Base-by-base conservation (phyloP, 371 early-diverging fungal species). In the Saksenaea vasiformis region DNA sequence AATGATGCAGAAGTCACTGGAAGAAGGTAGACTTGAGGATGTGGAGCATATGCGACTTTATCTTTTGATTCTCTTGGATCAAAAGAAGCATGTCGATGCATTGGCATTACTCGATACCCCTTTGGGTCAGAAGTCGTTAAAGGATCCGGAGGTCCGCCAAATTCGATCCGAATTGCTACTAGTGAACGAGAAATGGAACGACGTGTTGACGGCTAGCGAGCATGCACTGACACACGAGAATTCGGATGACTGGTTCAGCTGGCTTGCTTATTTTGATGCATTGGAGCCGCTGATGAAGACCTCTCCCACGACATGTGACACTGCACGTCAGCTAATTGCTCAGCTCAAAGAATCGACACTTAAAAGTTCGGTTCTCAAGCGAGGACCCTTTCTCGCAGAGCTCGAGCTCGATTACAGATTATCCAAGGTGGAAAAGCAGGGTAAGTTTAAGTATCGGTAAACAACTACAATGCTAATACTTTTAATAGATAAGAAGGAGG, bases 1-100 rank as follows among this genome's bases (percentile, higher is more conserved):
- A 26, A 93, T 95, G 95, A 85, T 93, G 74, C 78, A 82, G 24
- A 95, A 93, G 76, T 89, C 92, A 7, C 77, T 86, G 7, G 76
- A 83, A n/a, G 95, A 95, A 34, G 85, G 82, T 3, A 80, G 80
- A 37, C 61, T 82, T 5, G 69, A 74, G 22, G 72, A 79, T 58
- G 79, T 77, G 3, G 80, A 80, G 83, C 92, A 87, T 51, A 71
- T 92, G 36, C 87, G 88, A 26, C 76, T 94, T 17, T 92, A 91
- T 65, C 43, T 91, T 14, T 73, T 86, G 35, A 82, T 93, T 41
- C 73, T 92, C 19, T 65, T 87, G 64, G 80, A 84, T 38, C 91
- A 90, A 58, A 86, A 89, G 57, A 77, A 85, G 43, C 72, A 75
- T 14, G 66, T 78, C 8, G 88, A 89, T 38, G 91, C 90, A 7